Evolutionary conservation across 2,329 filamentous ascomycete species (phyloP), one percentile per base, ranked within the genome.

Genomic region (Aspergillus quadricinctus): DNA sequence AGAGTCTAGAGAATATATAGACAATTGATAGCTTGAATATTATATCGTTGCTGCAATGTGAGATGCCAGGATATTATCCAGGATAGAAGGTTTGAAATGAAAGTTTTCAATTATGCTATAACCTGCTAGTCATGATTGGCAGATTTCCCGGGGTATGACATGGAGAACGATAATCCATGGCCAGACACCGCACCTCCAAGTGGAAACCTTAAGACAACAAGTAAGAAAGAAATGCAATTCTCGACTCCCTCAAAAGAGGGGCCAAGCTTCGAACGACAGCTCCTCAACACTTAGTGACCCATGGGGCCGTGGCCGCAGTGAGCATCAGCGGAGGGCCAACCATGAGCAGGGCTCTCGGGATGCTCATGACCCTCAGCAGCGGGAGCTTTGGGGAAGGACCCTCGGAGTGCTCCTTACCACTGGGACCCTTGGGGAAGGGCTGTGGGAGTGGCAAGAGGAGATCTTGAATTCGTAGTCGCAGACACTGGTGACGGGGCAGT

Each of bases 391-490:
- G n/a, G n/a, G n/a, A n/a, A n/a, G n/a, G n/a, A n/a, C n/a, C n/a
- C n/a, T n/a, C n/a, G n/a, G n/a, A n/a, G n/a, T n/a, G n/a, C n/a
- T n/a, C n/a, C n/a, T n/a, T n/a, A n/a, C n/a, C n/a, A n/a, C n/a
- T n/a, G n/a, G n/a, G 29, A 14, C 11, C 29, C 29, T 35, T 14
- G 11, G 29, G 29, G 29, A 14, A 5, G 19, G 48, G 27, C 48
- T 31, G 8, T 19, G 19, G n/a, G 23, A 21, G 23, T 23, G 49
- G 56, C 56, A 58, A 43, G 53, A 52, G 19, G 37, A 49, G 17
- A 55, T 53, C 11, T 52, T 25, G 35, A 51, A 29, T 21, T 56
- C 56, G 19, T 31, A 52, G 49, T 55, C 56, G 40, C 56, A 58
- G 53, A 58, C 53, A 4, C 46, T 45, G 19, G 50, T 55, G 10